Conservation (phyloP, 495 filamentous ascomycete genomes). For the Cladorrhinum samala region DNA sequence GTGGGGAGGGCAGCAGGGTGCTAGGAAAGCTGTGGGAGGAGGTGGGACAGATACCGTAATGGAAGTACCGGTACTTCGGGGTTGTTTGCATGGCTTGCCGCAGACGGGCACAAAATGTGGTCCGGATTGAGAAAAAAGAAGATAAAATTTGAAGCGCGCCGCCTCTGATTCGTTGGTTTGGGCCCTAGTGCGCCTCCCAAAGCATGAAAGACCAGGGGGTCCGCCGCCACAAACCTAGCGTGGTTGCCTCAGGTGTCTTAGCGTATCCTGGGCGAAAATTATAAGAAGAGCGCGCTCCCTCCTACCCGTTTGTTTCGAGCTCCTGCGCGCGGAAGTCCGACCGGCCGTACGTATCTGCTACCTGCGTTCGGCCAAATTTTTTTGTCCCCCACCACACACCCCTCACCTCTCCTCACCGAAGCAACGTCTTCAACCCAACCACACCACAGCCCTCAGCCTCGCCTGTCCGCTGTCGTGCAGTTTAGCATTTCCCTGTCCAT, state of each 20-base stretch:
- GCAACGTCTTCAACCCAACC: background rate
- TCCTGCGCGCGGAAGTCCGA: constrained; percentile 42
- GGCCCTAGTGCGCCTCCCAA: constrained; percentile 19
- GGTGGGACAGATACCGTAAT: background rate
- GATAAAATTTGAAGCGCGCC: constrained; percentile 17
- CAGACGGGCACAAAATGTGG: constrained; percentile 14
- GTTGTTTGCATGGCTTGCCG: constrained; percentile 18
- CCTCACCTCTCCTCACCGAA: constrained; percentile 14
- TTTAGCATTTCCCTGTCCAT: background rate
- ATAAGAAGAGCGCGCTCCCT: constrained; percentile 43
- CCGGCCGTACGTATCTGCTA: constrained; percentile 31
- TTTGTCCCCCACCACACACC: constrained; percentile 29
- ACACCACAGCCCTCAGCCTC: background rate
- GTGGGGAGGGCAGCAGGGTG: background rate
- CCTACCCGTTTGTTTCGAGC: constrained; percentile 37
- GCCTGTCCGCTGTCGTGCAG: background rate
- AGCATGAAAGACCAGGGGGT: constrained; percentile 21
- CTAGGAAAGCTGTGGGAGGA: background rate
- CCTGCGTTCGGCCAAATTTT: constrained; percentile 32
- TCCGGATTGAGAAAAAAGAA: constrained; percentile 18
- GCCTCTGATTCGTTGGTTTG: constrained; percentile 18
- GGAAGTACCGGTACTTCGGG: constrained; percentile 25
- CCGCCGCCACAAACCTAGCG: constrained; percentile 26
- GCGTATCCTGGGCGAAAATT: constrained; percentile 29
- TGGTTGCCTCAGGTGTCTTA: constrained; percentile 26